A percentile compares a stretch with the other conserved stretches of the same genome.
These are phyloP conservation scores for Lagenidium giganteum DNA, from an alignment of 352 stramenopile species.

Conservation along the genomic window DNA sequence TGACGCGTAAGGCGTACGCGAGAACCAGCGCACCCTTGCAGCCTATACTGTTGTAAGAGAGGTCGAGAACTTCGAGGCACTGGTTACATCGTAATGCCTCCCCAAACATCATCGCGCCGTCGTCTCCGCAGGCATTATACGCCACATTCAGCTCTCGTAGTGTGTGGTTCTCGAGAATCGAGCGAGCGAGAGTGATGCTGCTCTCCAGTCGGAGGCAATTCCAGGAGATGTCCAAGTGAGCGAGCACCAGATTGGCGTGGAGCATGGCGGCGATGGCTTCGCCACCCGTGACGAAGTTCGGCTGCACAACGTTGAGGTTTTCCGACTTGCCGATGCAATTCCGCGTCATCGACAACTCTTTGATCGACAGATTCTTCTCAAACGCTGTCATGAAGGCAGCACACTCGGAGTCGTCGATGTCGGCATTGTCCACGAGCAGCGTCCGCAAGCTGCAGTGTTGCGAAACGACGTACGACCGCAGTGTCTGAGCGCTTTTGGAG, in stretches of 20 bases:
- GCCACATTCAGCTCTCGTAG: conserved; percentile 62
- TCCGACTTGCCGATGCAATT: conserved; percentile 88
- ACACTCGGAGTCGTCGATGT: conserved; percentile 87
- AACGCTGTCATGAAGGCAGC: conserved; percentile 82
- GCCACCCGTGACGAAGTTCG: conserved; percentile 76
- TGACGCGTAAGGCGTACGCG: conserved; percentile 55
- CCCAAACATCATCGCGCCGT: conserved; percentile 72
- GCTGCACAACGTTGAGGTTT: conserved; percentile 84
- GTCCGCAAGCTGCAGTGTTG: conserved; percentile 52
- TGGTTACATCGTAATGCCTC: conserved; percentile 60
- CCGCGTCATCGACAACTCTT: conserved; percentile 62
- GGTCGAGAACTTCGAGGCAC: conserved; percentile 52
- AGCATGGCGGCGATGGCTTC: conserved; percentile 89
- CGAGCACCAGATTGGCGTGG: conserved; percentile 64
- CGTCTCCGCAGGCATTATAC: conserved; percentile 76
- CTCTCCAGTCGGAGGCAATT: conserved; percentile 84
- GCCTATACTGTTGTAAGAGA: conserved; percentile 78
- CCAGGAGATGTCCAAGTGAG: conserved; percentile 84
- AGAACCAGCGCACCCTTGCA: conserved; percentile 69
- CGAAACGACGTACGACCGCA: conserved; percentile 51
- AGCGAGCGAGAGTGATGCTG: conserved; percentile 57
- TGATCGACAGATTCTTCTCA: conserved; percentile 76
- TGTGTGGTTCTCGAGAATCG: conserved; percentile 59
- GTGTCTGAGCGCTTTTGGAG: conserved; percentile 42
- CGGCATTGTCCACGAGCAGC: conserved; percentile 73